A percentile compares a stretch with the other conserved stretches of the same genome.
Evolutionary conservation across 2,329 filamentous ascomycete genomes (phyloP).

Genomic region (Teratosphaeria pseudoeucalypti): DNA sequence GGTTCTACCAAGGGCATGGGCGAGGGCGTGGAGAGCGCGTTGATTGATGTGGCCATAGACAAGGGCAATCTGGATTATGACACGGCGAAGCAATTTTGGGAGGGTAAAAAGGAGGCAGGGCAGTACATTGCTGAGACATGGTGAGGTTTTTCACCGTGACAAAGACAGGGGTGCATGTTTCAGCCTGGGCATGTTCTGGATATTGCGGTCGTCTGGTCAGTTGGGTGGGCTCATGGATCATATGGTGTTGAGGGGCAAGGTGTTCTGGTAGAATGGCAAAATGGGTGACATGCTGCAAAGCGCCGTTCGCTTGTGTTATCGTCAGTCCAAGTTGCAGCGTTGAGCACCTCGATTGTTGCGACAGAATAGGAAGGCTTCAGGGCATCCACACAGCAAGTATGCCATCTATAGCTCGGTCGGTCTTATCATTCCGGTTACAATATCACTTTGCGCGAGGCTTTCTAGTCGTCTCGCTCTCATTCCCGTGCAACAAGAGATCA

Average conservation of each 20-base stretch:
- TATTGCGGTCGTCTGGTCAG: background rate
- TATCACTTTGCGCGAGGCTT: no score
- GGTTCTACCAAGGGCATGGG: conserved; percentile 95
- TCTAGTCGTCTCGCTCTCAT: no score
- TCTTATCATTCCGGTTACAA: no score
- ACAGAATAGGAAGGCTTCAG: background rate
- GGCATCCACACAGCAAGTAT: no score
- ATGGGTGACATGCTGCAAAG: background rate
- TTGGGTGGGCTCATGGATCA: background rate
- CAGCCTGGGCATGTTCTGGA: background rate
- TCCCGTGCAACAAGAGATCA: no score
- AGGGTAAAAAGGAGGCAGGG: conserved; percentile 78
- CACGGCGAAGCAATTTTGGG: conserved; percentile 81
- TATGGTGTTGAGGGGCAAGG: background rate
- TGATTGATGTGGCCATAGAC: conserved; percentile 82
- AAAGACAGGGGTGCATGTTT: background rate
- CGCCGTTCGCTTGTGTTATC: background rate
- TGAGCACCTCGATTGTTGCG: background rate
- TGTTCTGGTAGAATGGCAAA: background rate
- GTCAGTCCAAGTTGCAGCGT: background rate
- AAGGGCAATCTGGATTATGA: conserved; percentile 79
- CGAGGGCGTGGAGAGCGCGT: conserved; percentile 79
- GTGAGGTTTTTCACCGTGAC: conserved; percentile 7
- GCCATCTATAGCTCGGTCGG: no score
- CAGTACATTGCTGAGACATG: conserved; percentile 75